Evolutionary conservation across 768 basidiomycete species (phyloP).

Genomic region (Lactarius hatsudake): DNA sequence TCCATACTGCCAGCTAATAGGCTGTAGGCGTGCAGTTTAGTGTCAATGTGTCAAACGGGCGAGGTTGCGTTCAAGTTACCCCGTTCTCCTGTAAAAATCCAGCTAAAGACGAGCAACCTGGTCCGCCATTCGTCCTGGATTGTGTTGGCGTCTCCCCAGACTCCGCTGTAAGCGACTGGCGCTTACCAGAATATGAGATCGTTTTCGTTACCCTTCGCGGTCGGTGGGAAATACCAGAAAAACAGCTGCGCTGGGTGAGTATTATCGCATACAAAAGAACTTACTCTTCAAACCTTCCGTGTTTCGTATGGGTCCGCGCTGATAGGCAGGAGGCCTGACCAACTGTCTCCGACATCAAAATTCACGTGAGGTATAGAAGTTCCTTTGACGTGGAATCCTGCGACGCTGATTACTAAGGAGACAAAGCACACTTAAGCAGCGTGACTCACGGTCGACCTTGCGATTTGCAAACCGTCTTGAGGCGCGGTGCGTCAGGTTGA

Average conservation of each 20-base stretch:
- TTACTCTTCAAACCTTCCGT: constrained; percentile 19
- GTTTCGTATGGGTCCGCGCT: constrained; percentile 22
- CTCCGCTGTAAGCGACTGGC: neutral
- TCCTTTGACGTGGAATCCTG: constrained; percentile 25
- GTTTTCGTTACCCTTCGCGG: constrained; percentile 16
- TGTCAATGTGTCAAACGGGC: neutral
- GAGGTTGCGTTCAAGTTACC: constrained; percentile 3
- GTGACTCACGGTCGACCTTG: constrained; percentile 12
- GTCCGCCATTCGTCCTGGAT: constrained; percentile 27
- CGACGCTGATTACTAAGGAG: neutral
- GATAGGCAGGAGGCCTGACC: constrained; percentile 26
- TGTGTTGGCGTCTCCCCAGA: neutral
- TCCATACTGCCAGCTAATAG: constrained; percentile 27
- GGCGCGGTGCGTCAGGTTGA: neutral
- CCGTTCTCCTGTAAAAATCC: constrained; percentile 29
- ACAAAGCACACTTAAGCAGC: neutral
- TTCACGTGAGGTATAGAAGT: constrained; percentile 20
- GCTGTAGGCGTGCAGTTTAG: constrained; percentile 1
- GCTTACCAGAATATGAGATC: constrained; percentile 28
- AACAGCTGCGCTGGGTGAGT: constrained; percentile 15
- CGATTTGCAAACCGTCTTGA: constrained; percentile 9
- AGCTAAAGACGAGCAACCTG: constrained; percentile 26
- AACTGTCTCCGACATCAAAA: constrained; percentile 27
- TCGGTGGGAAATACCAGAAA: constrained; percentile 28
- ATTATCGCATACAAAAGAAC: neutral